phyloP scores from a whole-genome alignment of 1,284 basidiomycete genomes.

The Ceratobasidium sp. region DNA sequence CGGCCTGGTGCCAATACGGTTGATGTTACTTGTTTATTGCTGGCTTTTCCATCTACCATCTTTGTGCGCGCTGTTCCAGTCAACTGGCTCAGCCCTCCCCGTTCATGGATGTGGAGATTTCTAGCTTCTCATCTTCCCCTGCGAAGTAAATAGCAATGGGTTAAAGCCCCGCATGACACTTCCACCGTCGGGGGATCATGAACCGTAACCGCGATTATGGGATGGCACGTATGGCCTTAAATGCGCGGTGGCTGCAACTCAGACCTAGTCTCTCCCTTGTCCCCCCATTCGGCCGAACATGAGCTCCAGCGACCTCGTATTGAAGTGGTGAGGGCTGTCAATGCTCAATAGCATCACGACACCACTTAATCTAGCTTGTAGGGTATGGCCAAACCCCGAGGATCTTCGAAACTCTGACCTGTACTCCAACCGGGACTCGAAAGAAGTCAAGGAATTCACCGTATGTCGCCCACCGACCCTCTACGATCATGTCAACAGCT shows the following conservation, averaged over 20 bases:
- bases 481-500: background rate
- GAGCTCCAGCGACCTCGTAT: constrained; percentile 37
- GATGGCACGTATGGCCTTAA: constrained; percentile 29
- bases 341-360: background rate
- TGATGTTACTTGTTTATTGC: constrained; percentile 38
- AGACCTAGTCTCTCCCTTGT: constrained; percentile 11
- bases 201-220: constrained; percentile 42
- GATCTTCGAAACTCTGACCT: constrained; percentile 43
- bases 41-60: constrained; percentile 45
- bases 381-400: constrained; percentile 43
- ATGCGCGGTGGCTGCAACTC: constrained; percentile 10
- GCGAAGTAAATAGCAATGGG: constrained; percentile 32
- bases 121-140: constrained; percentile 43
- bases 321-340: constrained; percentile 27
- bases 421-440: constrained; percentile 33
- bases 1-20: constrained; percentile 32
- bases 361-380: constrained; percentile 13
- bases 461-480: constrained; percentile 4
- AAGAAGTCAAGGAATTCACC: constrained; percentile 44
- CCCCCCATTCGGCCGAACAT: constrained; percentile 23
- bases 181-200: constrained; percentile 26
- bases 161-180: constrained; percentile 45
- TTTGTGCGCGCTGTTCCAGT: constrained; percentile 36
- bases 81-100: constrained; percentile 37
- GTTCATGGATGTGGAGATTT: constrained; percentile 33